These are phyloP conservation scores for Torulaspora gathmanii DNA, from an alignment of 805 yeast genomes.

Conservation along the genomic window DNA sequence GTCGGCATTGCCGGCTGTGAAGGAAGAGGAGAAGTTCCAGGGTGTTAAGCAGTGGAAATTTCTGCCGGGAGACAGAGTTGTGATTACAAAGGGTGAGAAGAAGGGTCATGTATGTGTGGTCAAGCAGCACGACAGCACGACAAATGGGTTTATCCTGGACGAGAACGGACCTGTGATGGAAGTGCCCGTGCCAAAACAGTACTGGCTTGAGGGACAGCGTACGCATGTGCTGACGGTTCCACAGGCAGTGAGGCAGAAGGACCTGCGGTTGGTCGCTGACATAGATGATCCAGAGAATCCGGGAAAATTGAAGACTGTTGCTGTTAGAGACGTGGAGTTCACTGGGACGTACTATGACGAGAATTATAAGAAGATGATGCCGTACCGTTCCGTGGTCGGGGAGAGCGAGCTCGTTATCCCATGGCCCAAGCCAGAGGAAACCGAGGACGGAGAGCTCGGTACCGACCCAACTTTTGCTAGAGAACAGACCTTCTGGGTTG, in stretches of 20 bases:
- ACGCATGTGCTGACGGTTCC: slow-evolving; percentile 72
- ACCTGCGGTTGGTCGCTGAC: slow-evolving; percentile 74
- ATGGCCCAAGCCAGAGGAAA: slow-evolving; percentile 57
- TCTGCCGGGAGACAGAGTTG: slow-evolving; percentile 72
- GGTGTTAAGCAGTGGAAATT: slow-evolving; percentile 53
- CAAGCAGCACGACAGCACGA: slow-evolving; percentile 50
- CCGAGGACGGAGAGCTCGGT: slow-evolving; percentile 53
- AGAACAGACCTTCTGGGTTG: slow-evolving; percentile 71
- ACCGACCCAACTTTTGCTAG: slow-evolving; percentile 55
- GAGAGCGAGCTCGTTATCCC: slow-evolving; percentile 71
- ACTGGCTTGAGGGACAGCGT: slow-evolving; percentile 68
- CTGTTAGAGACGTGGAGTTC: slow-evolving; percentile 67
- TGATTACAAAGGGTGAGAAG: slow-evolving; percentile 62
- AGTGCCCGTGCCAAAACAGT: slow-evolving; percentile 63
- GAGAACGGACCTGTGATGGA: slow-evolving; percentile 63
- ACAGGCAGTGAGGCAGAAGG: slow-evolving; percentile 50
- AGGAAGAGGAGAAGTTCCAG: slow-evolving; percentile 35
- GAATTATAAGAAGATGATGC: slow-evolving; percentile 66
- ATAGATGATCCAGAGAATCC: slow-evolving; percentile 53
- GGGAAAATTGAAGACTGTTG: slow-evolving; percentile 64
- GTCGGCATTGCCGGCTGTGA: slow-evolving; percentile 34
- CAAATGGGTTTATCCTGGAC: slow-evolving; percentile 59
- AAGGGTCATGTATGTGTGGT: slow-evolving; percentile 74
- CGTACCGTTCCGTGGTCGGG: slow-evolving; percentile 69
- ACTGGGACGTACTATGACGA: slow-evolving; percentile 70